Conservation (phyloP, 2,329 filamentous ascomycete species). For the Cercospora sp. region DNA sequence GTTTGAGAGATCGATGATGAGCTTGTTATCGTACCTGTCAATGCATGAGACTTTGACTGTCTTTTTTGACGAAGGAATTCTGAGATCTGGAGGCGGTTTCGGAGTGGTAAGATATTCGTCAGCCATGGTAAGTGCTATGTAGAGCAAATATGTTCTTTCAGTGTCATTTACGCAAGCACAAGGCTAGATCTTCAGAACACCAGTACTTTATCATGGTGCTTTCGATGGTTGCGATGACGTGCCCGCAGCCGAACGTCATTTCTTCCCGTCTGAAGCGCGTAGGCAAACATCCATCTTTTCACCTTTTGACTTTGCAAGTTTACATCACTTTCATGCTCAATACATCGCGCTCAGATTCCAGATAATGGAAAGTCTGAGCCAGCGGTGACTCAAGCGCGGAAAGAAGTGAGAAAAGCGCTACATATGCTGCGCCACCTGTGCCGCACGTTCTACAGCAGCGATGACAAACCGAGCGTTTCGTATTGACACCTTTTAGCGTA, state of each 20-base stretch:
- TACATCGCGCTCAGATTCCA: neutral
- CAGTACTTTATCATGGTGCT: neutral
- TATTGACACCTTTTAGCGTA: neutral
- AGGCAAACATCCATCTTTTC: neutral
- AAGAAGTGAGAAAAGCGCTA: neutral
- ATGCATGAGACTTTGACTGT: constrained; percentile 41
- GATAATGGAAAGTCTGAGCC: neutral
- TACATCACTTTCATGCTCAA: neutral
- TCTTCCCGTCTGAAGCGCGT: neutral
- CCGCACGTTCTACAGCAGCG: neutral
- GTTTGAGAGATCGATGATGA: neutral
- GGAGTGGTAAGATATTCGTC: constrained; percentile 25
- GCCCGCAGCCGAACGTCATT: neutral
- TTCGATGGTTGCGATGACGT: neutral
- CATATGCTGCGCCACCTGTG: neutral
- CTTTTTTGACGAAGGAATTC: constrained; percentile 36
- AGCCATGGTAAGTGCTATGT: constrained; percentile 16
- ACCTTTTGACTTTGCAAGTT: neutral
- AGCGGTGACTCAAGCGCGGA: neutral
- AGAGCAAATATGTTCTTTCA: neutral
- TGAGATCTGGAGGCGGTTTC: constrained; percentile 37
- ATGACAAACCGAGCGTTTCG: neutral
- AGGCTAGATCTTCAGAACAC: neutral
- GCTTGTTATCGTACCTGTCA: constrained; percentile 34
- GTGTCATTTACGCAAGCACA: neutral